Percentiles rank a stretch among this genome's conserved stretches.
These are phyloP conservation scores for Cladosporium sp. DNA, from an alignment of 2,329 filamentous ascomycete species.

Conservation along the genomic window DNA sequence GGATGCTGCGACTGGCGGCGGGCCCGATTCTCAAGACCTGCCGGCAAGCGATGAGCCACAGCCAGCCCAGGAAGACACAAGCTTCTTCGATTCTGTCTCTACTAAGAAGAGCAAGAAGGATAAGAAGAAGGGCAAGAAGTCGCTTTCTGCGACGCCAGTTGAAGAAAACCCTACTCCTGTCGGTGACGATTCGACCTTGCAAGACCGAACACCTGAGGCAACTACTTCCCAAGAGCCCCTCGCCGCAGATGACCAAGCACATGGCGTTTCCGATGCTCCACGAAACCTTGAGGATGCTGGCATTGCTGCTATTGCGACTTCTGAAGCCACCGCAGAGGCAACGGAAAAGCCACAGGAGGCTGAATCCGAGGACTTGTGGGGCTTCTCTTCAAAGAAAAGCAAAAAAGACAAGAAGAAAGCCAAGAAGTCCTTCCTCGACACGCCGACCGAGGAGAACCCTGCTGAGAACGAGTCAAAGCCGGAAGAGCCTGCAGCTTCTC, in stretches of 20 bases:
- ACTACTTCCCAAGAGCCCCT: no score
- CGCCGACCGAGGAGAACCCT: neutral
- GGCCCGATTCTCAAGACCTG: neutral
- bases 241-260: no score
- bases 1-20: neutral
- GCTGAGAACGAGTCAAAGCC: neutral
- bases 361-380: conserved; percentile 18
- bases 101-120: conserved; percentile 37
- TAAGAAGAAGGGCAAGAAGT: conserved; percentile 34
- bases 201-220: no score
- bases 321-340: neutral
- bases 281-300: no score
- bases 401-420: conserved; percentile 41
- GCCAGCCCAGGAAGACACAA: conserved; percentile 13
- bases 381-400: conserved; percentile 26
- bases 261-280: no score
- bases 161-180: no score
- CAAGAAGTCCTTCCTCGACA: conserved; percentile 10
- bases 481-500: neutral
- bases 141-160: neutral
- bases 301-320: conserved; percentile 1
- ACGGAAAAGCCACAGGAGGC: neutral
- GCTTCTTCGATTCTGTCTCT: conserved; percentile 16
- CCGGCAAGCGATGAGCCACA: neutral
- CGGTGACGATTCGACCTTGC: no score